phyloP scores from a whole-genome alignment of 108 stramenopile genomes.

The Chaetoceros muelleri region DNA sequence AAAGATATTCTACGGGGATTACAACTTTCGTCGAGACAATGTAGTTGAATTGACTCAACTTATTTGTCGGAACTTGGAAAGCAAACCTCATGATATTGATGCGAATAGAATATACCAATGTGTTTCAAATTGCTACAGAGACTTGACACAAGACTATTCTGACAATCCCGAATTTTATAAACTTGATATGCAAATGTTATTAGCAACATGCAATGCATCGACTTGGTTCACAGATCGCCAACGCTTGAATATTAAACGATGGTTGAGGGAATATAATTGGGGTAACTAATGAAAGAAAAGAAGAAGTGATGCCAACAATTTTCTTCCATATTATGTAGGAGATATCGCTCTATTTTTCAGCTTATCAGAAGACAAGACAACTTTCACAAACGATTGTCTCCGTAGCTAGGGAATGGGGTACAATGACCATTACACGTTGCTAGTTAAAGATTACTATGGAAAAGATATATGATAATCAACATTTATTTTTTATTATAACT shows the following conservation, averaged over 20 bases:
- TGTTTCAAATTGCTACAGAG: slow-evolving; percentile 6
- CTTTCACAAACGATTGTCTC: too few relatives aligned
- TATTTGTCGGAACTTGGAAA: slow-evolving; percentile 14
- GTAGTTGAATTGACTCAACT: slow-evolving; percentile 12
- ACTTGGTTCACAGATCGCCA: slow-evolving; percentile 14
- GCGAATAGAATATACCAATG: slow-evolving; percentile 15
- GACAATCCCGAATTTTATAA: slow-evolving; percentile 16
- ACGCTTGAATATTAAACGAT: neutral
- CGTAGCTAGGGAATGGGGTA: too few relatives aligned
- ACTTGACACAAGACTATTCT: slow-evolving; percentile 5
- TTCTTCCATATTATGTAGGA: too few relatives aligned
- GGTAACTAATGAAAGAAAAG: too few relatives aligned
- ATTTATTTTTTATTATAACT: too few relatives aligned
- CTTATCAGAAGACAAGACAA: too few relatives aligned
- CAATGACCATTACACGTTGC: too few relatives aligned
- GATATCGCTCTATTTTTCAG: too few relatives aligned
- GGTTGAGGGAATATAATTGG: too few relatives aligned
- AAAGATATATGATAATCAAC: too few relatives aligned
- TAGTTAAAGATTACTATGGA: too few relatives aligned
- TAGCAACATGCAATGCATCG: slow-evolving; percentile 11
- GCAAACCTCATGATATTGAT: slow-evolving; percentile 11
- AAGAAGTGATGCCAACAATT: too few relatives aligned
- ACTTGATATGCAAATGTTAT: slow-evolving; percentile 17
- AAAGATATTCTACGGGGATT: neutral
- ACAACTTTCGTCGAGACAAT: slow-evolving; percentile 8